phyloP scores from a whole-genome alignment of 805 yeast species.

The Barnettozyma pratensis region DNA sequence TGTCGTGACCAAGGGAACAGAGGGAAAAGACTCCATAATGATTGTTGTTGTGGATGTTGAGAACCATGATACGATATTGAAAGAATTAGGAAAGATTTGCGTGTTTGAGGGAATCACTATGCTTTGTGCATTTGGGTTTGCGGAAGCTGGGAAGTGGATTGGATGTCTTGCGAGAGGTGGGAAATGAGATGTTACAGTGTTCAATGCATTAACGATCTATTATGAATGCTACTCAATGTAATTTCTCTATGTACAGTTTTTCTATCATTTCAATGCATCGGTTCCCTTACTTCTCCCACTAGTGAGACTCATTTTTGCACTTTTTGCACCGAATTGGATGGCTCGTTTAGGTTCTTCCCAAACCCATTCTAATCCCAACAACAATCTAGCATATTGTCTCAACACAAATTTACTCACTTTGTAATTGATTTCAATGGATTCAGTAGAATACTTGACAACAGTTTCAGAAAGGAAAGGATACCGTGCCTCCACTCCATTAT shows the following conservation, averaged over 20 bases:
- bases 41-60: constrained; percentile 64
- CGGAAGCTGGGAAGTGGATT: constrained; percentile 46
- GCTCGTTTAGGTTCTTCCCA: constrained; percentile 83
- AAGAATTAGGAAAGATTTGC: constrained; percentile 35
- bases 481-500: constrained; percentile 86
- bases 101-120: constrained; percentile 37
- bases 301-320: constrained; percentile 86
- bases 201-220: neutral
- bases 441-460: constrained; percentile 47
- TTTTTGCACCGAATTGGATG: constrained; percentile 91
- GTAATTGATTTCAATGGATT: constrained; percentile 43
- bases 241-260: neutral
- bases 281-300: constrained; percentile 70
- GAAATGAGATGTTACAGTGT: neutral
- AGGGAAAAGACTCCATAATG: constrained; percentile 40
- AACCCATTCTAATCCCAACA: constrained; percentile 48
- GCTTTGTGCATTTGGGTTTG: constrained; percentile 39
- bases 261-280: constrained; percentile 30
- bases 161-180: constrained; percentile 24
- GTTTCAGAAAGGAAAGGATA: constrained; percentile 76
- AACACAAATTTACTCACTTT: constrained; percentile 52
- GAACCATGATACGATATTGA: constrained; percentile 40
- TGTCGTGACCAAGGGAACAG: constrained; percentile 1
- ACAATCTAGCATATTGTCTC: constrained; percentile 51
- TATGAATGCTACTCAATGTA: neutral